These are phyloP conservation scores for Diaporthe ilicicola DNA, from an alignment of 2,329 filamentous ascomycete species.

Conservation along the genomic window DNA sequence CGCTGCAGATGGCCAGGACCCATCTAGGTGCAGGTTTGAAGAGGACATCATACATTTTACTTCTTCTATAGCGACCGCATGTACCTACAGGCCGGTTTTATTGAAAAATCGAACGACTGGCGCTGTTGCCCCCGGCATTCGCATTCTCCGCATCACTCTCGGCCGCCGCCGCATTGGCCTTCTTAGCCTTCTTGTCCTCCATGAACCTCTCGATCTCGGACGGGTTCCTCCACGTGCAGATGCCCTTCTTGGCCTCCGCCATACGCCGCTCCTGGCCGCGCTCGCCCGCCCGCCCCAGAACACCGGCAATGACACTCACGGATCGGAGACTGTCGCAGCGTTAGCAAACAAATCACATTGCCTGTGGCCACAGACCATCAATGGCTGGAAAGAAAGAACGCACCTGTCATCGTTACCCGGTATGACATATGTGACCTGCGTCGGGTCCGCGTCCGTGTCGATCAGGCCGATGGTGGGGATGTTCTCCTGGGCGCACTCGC, in stretches of 20 bases:
- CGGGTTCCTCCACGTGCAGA: conserved; percentile 68
- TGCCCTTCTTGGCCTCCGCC: conserved; percentile 66
- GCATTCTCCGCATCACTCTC: background rate
- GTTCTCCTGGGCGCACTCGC: conserved; percentile 87
- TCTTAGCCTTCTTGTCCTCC: conserved; percentile 34
- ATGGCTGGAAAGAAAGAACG: conserved; percentile 37
- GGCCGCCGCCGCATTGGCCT: background rate
- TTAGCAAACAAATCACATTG: conserved; percentile 35
- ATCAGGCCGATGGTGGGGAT: conserved; percentile 95
- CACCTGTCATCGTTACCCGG: conserved; percentile 96
- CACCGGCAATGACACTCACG: conserved; percentile 82
- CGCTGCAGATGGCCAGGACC: background rate
- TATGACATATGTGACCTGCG: conserved; percentile 95
- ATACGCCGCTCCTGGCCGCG: conserved; percentile 75
- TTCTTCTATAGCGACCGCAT: background rate
- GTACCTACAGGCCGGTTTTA: background rate
- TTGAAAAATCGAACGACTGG: background rate
- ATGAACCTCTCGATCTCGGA: conserved; percentile 50
- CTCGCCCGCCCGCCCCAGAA: conserved; percentile 85
- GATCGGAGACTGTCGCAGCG: conserved; percentile 73
- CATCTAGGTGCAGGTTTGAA: background rate
- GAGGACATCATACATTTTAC: background rate
- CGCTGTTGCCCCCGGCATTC: background rate
- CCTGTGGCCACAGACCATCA: background rate
- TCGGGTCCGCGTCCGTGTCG: conserved; percentile 91